Conservation (phyloP, 495 filamentous ascomycete species). For the Aspergillus carlsbadensis region DNA sequence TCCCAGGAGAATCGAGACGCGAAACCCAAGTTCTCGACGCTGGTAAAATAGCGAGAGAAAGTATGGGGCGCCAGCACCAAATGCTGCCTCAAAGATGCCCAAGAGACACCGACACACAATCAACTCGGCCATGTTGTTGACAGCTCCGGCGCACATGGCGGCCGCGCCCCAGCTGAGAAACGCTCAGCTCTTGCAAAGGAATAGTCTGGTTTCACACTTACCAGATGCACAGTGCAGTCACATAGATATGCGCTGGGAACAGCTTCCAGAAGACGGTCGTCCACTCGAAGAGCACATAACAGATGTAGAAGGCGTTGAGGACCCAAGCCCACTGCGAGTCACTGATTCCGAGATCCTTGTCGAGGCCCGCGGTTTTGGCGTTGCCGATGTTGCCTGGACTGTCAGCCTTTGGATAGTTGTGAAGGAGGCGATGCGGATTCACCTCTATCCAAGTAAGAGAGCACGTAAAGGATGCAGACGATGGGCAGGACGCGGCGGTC, state of each 20-base stretch:
- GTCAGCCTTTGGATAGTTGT: slow-evolving; percentile 7
- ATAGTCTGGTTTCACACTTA: slow-evolving; percentile 12
- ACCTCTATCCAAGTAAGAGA: slow-evolving; percentile 27
- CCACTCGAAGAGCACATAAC: slow-evolving; percentile 33
- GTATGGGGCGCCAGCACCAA: slow-evolving; percentile 61
- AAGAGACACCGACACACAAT: slow-evolving; percentile 60
- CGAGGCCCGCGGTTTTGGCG: slow-evolving; percentile 54
- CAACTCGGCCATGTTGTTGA: slow-evolving; percentile 53
- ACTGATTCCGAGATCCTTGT: slow-evolving; percentile 43
- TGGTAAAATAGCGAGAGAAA: slow-evolving; percentile 75
- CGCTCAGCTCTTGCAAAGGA: not conserved
- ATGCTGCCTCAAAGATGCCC: slow-evolving; percentile 59
- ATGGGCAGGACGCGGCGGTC: slow-evolving; percentile 28
- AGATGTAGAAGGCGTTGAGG: slow-evolving; percentile 65
- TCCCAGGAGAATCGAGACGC: slow-evolving; percentile 65
- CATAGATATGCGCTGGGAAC: slow-evolving; percentile 48
- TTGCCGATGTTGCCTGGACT: slow-evolving; percentile 54
- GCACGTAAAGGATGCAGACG: slow-evolving; percentile 28
- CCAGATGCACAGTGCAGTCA: slow-evolving; percentile 35
- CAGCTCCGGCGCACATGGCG: slow-evolving; percentile 52
- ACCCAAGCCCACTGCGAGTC: slow-evolving; percentile 60
- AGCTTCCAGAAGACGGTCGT: slow-evolving; percentile 52
- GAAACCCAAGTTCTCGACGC: slow-evolving; percentile 65
- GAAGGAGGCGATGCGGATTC: not conserved
- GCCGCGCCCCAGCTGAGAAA: slow-evolving; percentile 42